A percentile compares a stretch with the other conserved stretches of the same genome.
phyloP scores from a whole-genome alignment of 108 stramenopile genomes.

The Stephanodiscus triporus region DNA sequence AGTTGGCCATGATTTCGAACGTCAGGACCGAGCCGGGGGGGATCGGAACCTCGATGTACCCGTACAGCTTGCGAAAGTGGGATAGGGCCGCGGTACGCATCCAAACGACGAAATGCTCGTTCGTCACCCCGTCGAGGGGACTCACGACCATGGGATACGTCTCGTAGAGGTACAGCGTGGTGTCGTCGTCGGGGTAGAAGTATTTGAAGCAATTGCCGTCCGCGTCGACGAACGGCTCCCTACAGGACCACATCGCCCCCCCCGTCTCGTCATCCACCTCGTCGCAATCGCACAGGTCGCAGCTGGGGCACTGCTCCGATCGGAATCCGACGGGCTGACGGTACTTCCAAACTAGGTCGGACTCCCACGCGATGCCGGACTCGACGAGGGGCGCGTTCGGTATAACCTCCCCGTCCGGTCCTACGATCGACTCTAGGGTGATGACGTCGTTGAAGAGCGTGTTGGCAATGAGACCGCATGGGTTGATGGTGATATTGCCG shows the following conservation, averaged over 20 bases:
- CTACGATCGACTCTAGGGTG: slow-evolving; percentile 42
- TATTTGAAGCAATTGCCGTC: slow-evolving; percentile 78
- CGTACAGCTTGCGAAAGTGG: slow-evolving; percentile 97
- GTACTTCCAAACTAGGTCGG: slow-evolving; percentile 91
- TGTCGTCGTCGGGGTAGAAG: slow-evolving; percentile 87
- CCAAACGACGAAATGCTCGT: slow-evolving; percentile 99
- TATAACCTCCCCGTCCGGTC: slow-evolving; percentile 38
- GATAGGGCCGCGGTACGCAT: slow-evolving; percentile 95
- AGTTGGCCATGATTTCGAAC: slow-evolving; percentile 87
- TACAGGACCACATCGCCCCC: slow-evolving; percentile 59
- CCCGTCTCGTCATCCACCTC: slow-evolving; percentile 31
- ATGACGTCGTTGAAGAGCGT: slow-evolving; percentile 96
- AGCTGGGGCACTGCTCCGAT: slow-evolving; percentile 56
- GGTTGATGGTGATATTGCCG: slow-evolving; percentile 77
- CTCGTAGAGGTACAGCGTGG: slow-evolving; percentile 85
- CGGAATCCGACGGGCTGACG: slow-evolving; percentile 81
- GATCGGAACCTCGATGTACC: slow-evolving; percentile 87
- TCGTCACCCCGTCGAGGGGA: slow-evolving; percentile 90
- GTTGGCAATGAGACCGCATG: slow-evolving; percentile 98
- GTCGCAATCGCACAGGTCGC: slow-evolving; percentile 64
- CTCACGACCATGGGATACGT: slow-evolving; percentile 79
- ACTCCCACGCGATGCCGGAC: slow-evolving; percentile 94
- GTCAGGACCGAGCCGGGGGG: slow-evolving; percentile 66
- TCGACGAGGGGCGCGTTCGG: slow-evolving; percentile 74
- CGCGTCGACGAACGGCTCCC: slow-evolving; percentile 53